These are phyloP conservation scores for Fusarium lyarnte DNA, from an alignment of 2,329 filamentous ascomycete genomes.

Conservation along the genomic window DNA sequence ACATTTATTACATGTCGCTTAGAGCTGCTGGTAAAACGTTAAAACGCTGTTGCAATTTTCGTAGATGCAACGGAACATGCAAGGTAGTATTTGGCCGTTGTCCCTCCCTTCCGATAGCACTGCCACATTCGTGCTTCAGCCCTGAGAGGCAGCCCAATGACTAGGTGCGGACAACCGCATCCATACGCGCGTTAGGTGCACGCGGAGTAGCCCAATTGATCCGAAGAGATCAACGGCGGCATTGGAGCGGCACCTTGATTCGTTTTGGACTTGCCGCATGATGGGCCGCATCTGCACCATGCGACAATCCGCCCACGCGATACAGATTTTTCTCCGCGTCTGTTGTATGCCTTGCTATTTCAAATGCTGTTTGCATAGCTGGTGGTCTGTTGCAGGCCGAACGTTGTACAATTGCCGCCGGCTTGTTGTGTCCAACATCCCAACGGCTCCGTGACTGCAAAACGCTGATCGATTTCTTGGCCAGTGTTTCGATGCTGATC, in stretches of 20 bases:
- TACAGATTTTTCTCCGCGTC: conserved; percentile 32
- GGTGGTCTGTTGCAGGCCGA: conserved; percentile 11
- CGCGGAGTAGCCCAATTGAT: conserved; percentile 37
- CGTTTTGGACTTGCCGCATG: conserved; percentile 30
- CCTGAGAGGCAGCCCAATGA: conserved; percentile 26
- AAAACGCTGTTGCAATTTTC: conserved; percentile 4
- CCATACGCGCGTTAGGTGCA: conserved; percentile 19
- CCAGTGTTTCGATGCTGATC: conserved; percentile 7
- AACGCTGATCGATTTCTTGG: conserved; percentile 20
- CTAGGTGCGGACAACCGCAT: conserved; percentile 14
- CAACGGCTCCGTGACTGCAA: conserved; percentile 1
- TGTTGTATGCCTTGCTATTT: conserved; percentile 22
- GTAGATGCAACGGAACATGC: conserved; percentile 16
- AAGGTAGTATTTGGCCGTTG: conserved; percentile 25
- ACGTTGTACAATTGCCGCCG: conserved; percentile 12
- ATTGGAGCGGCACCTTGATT: conserved; percentile 34
- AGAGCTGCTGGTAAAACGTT: conserved; percentile 4
- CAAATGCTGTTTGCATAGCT: conserved; percentile 16
- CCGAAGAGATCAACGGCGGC: conserved; percentile 38
- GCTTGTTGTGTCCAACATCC: conserved; percentile 19
- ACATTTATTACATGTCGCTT: not conserved
- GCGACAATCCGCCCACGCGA: conserved; percentile 25
- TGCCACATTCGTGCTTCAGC: conserved; percentile 35
- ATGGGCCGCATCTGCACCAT: conserved; percentile 35
- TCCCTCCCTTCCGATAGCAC: conserved; percentile 27